Percentiles rank a stretch among this genome's conserved stretches.
Conservation (phyloP, 2,329 filamentous ascomycete species). For the Amphichorda felina region DNA sequence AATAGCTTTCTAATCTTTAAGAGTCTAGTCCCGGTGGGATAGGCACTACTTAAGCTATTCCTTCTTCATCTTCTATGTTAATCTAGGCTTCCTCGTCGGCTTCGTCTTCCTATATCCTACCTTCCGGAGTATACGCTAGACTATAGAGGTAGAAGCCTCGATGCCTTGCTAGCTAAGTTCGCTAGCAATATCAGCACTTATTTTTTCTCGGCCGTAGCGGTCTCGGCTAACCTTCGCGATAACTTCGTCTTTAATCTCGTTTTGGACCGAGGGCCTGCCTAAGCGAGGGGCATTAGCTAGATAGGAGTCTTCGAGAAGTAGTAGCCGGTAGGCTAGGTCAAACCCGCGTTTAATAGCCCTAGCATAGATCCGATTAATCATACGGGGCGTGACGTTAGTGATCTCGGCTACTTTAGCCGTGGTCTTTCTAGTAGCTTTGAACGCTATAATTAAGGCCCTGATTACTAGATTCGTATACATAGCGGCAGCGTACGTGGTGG, state of each 20-base stretch:
- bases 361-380: neutral
- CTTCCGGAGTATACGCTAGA: neutral
- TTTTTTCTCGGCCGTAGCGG: neutral
- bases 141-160: neutral
- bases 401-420: neutral
- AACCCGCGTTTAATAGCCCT: constrained; percentile 1
- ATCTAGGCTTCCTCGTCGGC: constrained; percentile 1
- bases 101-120: neutral
- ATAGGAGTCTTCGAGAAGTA: neutral
- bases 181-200: neutral
- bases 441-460: neutral
- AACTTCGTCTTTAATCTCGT: neutral
- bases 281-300: neutral
- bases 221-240: neutral
- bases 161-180: neutral
- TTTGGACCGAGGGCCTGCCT: neutral
- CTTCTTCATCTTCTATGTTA: constrained; percentile 1
- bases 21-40: neutral
- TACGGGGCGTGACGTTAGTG: neutral
- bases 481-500: no score
- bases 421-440: neutral
- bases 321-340: neutral
- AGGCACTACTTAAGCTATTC: constrained; percentile 1
- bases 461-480: no score
- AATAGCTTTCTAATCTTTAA: constrained; percentile 1